Percentiles rank a stretch among this genome's conserved stretches.
Evolutionary conservation across 2,329 filamentous ascomycete species (phyloP).

Genomic region (Elsinoe fawcettii): DNA sequence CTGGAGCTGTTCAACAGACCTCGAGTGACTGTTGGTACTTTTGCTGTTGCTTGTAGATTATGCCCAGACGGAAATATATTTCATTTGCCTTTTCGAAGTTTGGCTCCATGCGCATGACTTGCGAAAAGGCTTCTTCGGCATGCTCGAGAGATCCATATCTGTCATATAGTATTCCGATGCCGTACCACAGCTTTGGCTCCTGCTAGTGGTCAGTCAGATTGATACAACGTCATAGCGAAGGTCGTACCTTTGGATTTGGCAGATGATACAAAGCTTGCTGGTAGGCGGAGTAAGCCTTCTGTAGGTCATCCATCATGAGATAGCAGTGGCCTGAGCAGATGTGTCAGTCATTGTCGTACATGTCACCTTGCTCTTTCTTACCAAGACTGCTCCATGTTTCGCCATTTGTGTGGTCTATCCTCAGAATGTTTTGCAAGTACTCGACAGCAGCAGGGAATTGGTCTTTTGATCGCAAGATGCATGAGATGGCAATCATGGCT

Average conservation of each 20-base stretch:
- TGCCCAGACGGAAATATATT: conserved; percentile 97
- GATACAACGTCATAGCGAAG: background rate
- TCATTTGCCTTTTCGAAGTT: conserved; percentile 98
- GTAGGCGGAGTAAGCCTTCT: conserved; percentile 94
- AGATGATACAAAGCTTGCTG: conserved; percentile 92
- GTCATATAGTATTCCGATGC: conserved; percentile 95
- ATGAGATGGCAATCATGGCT: conserved; percentile 90
- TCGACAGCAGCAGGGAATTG: conserved; percentile 92
- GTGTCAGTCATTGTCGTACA: background rate
- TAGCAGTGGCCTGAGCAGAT: conserved; percentile 74
- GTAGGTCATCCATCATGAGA: conserved; percentile 96
- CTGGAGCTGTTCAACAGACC: conserved; percentile 41
- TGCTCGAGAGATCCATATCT: conserved; percentile 93
- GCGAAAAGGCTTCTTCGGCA: conserved; percentile 94
- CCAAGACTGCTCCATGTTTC: conserved; percentile 95
- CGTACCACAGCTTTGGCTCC: conserved; percentile 98
- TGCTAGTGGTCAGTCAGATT: conserved; percentile 30
- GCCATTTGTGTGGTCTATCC: conserved; percentile 80
- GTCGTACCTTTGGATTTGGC: conserved; percentile 74
- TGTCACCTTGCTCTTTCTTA: conserved; percentile 37
- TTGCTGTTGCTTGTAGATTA: conserved; percentile 98
- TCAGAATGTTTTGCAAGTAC: conserved; percentile 82
- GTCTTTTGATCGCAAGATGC: conserved; percentile 83
- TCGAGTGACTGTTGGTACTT: conserved; percentile 90
- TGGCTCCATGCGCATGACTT: conserved; percentile 98